phyloP scores from a whole-genome alignment of 2,329 filamentous ascomycete species.

The Alternaria metachromatica region DNA sequence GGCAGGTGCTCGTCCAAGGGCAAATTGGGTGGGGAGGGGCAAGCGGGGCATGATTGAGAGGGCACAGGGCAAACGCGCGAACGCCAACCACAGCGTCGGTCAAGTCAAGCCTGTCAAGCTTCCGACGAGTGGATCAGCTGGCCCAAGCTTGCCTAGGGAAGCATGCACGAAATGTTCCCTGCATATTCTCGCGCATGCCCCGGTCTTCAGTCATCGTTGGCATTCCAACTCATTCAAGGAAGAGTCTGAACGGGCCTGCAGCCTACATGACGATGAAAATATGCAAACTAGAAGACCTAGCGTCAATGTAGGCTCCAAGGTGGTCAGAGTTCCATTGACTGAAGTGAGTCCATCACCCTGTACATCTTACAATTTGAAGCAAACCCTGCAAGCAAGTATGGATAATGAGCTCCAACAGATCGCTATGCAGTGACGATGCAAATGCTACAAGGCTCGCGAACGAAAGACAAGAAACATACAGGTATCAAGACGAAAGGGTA shows the following conservation, averaged over 20 bases:
- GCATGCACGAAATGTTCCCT: constrained; percentile 5
- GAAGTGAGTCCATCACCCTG: background rate
- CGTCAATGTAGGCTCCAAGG: background rate
- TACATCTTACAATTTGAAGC: background rate
- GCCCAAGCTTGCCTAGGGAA: background rate
- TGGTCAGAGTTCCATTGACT: background rate
- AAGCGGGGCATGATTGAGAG: constrained; percentile 26
- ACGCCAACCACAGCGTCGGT: background rate
- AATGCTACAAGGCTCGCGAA: constrained; percentile 15
- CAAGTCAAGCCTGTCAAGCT: constrained; percentile 15
- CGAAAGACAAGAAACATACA: background rate
- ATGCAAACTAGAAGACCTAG: background rate
- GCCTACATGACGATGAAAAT: background rate
- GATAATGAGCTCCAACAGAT: constrained; percentile 3
- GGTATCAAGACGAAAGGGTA: background rate
- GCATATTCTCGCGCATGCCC: background rate
- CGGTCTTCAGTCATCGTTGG: background rate
- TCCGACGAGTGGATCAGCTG: background rate
- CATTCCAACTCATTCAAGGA: background rate
- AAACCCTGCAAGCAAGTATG: background rate
- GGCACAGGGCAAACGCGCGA: constrained; percentile 1
- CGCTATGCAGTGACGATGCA: constrained; percentile 29
- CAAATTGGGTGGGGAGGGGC: constrained; percentile 24
- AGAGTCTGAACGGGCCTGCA: background rate
- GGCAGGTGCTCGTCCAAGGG: constrained; percentile 33